phyloP scores from a whole-genome alignment of 306 rosid genomes.

The Arachis stenosperma region DNA sequence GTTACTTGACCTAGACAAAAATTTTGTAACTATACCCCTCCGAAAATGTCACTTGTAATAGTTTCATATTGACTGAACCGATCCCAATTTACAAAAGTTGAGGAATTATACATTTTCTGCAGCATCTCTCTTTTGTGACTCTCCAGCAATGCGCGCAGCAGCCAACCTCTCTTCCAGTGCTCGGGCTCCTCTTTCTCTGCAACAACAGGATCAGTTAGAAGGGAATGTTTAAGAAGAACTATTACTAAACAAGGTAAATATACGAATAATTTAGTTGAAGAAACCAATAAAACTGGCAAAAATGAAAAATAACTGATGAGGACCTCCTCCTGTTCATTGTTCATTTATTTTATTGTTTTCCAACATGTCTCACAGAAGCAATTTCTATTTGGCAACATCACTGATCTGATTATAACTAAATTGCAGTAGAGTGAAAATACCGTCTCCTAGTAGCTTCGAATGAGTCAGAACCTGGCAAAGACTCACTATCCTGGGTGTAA shows the following conservation, averaged over 20 bases:
- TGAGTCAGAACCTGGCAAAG: conserved; percentile 87
- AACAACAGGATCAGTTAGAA: conserved; percentile 26
- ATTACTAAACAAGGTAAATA: background rate
- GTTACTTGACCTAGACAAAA: conserved; percentile 30
- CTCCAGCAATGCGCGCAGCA: conserved; percentile 49
- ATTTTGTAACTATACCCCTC: conserved; percentile 29
- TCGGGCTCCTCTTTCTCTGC: conserved; percentile 93
- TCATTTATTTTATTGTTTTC: background rate
- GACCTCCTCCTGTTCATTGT: background rate
- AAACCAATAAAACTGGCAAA: conserved; percentile 12
- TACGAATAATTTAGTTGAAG: background rate
- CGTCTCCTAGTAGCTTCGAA: conserved; percentile 85
- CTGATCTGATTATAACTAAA: background rate
- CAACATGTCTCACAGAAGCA: background rate
- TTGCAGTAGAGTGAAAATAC: conserved; percentile 36
- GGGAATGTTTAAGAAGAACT: background rate
- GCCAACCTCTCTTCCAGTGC: conserved; percentile 83
- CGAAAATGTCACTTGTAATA: conserved; percentile 15
- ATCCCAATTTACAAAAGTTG: conserved; percentile 30
- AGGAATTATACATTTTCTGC: conserved; percentile 62
- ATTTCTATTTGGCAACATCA: conserved; percentile 3
- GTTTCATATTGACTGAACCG: conserved; percentile 11
- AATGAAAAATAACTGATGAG: background rate
- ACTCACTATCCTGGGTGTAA: conserved; percentile 53
- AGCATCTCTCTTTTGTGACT: conserved; percentile 51